Percentiles rank a stretch among this genome's conserved stretches.
Conservation (phyloP, 2,329 filamentous ascomycete species). For the Escovopsis sp. region DNA sequence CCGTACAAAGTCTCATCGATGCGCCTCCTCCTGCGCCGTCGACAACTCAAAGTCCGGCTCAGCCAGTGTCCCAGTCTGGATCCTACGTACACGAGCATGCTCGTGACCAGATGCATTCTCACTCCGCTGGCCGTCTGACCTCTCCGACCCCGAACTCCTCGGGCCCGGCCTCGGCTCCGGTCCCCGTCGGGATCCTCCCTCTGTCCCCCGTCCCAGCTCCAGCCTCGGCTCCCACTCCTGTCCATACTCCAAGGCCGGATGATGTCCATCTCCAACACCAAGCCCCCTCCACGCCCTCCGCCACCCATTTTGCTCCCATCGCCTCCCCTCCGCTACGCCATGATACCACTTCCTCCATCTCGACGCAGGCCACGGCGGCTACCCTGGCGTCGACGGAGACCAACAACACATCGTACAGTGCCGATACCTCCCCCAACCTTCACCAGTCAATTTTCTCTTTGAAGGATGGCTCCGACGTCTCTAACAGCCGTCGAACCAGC, state of each 20-base stretch:
- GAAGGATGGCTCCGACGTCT: conserved; percentile 39
- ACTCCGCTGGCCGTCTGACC: conserved; percentile 2
- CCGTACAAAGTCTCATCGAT: conserved; percentile 23
- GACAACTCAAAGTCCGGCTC: conserved; percentile 3
- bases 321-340: conserved; percentile 24
- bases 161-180: conserved; percentile 5
- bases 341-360: conserved; percentile 39
- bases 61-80: conserved; percentile 3
- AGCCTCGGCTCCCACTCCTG: conserved; percentile 5
- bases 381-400: conserved; percentile 30
- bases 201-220: conserved; percentile 6
- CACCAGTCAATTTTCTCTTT: conserved; percentile 40
- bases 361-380: conserved; percentile 34
- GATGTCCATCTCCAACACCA: conserved; percentile 4
- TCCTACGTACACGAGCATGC: conserved; percentile 3
- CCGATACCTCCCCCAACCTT: conserved; percentile 35
- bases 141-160: conserved; percentile 3
- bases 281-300: conserved; percentile 7
- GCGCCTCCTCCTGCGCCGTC: conserved; percentile 10
- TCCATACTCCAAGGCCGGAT: conserved; percentile 6
- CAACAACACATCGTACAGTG: conserved; percentile 35
- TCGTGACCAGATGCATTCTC: conserved; percentile 2
- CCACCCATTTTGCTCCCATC: conserved; percentile 10
- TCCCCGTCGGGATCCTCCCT: conserved; percentile 4
- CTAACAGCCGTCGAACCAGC: conserved; percentile 38